A percentile compares a stretch with the other conserved stretches of the same genome.
phyloP scores from a whole-genome alignment of 2,329 filamentous ascomycete species.

The Hymenoscyphus scutula region DNA sequence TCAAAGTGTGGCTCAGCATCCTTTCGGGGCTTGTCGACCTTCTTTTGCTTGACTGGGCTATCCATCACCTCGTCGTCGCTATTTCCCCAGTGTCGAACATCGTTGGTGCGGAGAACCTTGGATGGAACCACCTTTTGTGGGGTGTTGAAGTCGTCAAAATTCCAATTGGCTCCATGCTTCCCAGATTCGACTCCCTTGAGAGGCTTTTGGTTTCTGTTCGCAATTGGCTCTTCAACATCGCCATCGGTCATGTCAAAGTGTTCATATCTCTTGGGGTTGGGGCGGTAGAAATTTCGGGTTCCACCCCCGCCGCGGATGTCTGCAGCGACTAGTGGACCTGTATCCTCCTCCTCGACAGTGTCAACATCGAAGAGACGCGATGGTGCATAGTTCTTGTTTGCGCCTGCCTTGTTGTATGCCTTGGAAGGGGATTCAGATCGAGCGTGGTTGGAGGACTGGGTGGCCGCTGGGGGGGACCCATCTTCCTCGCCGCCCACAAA shows the following conservation, averaged over 20 bases:
- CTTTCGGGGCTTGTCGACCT: slow-evolving; percentile 66
- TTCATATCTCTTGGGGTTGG: slow-evolving; percentile 75
- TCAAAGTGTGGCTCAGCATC: slow-evolving; percentile 84
- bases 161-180: slow-evolving; percentile 76
- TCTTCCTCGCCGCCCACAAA: slow-evolving; percentile 48
- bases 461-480: slow-evolving; percentile 22
- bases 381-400: slow-evolving; percentile 60
- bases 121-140: slow-evolving; percentile 68
- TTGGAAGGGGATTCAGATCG: slow-evolving; percentile 27
- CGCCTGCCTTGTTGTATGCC: slow-evolving; percentile 51
- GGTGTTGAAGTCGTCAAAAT: slow-evolving; percentile 83
- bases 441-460: slow-evolving; percentile 15
- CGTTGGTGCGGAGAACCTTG: slow-evolving; percentile 61
- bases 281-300: slow-evolving; percentile 43
- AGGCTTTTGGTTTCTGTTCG: slow-evolving; percentile 29
- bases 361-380: slow-evolving; percentile 63
- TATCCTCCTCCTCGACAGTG: slow-evolving; percentile 50
- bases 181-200: slow-evolving; percentile 43
- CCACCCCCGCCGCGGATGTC: slow-evolving; percentile 37
- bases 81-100: slow-evolving; percentile 76
- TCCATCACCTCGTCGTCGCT: slow-evolving; percentile 60
- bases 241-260: slow-evolving; percentile 82
- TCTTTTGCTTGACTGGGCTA: slow-evolving; percentile 57
- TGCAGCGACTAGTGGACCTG: slow-evolving; percentile 41
- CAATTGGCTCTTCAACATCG: slow-evolving; percentile 43